These are phyloP conservation scores for Xerocomellus amylosporus DNA, from an alignment of 768 basidiomycete species.

Conservation along the genomic window DNA sequence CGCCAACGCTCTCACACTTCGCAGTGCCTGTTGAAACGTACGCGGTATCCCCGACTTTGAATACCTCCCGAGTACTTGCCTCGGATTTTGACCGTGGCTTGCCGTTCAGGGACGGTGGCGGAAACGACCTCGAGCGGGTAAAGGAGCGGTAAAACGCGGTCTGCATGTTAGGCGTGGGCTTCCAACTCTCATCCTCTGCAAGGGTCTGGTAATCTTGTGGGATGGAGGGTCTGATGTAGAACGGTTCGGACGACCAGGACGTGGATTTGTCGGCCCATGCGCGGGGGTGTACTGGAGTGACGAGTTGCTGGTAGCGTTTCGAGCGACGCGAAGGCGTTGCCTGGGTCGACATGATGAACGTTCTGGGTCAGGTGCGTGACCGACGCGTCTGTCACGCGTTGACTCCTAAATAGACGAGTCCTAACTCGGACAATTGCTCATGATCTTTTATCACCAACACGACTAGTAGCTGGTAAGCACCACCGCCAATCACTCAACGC, in stretches of 20 bases:
- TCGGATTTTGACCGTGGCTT: conserved; percentile 13
- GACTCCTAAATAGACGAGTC: no score
- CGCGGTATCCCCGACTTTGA: conserved; percentile 64
- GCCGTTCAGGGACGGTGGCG: conserved; percentile 16
- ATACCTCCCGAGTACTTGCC: conserved; percentile 31
- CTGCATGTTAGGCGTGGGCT: conserved; percentile 12
- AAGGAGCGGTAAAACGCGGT: conserved; percentile 33
- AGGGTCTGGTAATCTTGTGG: conserved; percentile 28
- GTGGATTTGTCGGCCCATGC: conserved; percentile 28
- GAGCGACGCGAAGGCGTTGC: conserved; percentile 37
- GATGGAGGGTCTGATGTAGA: conserved; percentile 19
- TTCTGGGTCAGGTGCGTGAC: conserved; percentile 5
- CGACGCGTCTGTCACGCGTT: conserved; percentile 25
- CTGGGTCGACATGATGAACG: conserved; percentile 16
- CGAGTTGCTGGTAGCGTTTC: conserved; percentile 35
- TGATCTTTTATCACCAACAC: conserved; percentile 6
- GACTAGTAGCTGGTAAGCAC: conserved; percentile 11
- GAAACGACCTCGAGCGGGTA: conserved; percentile 15
- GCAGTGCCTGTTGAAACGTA: conserved; percentile 48
- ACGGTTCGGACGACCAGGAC: conserved; percentile 28
- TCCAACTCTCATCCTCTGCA: conserved; percentile 28
- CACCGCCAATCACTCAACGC: not conserved
- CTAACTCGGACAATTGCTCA: conserved; percentile 3
- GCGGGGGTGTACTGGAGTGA: conserved; percentile 26
- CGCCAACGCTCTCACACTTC: conserved; percentile 58